phyloP scores from a whole-genome alignment of 495 filamentous ascomycete species.

The Podospora comata region DNA sequence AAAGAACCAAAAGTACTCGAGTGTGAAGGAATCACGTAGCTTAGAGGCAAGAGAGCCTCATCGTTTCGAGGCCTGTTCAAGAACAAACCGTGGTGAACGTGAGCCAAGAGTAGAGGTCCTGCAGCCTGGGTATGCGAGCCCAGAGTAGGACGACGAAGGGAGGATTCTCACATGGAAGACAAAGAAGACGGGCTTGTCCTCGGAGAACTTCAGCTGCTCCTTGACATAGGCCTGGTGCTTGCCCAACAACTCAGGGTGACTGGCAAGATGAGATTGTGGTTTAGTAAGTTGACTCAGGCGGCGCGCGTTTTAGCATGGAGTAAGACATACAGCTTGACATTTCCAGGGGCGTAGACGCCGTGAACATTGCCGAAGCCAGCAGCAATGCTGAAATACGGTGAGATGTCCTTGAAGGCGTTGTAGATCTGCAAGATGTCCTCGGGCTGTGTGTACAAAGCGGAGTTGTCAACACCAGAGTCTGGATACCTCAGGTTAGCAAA shows the following conservation, averaged over 20 bases:
- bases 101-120: no score
- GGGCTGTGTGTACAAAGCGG: constrained; percentile 94
- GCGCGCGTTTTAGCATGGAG: no score
- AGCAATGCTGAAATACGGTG: constrained; percentile 94
- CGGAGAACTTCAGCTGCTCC: constrained; percentile 59
- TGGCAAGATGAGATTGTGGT: no score
- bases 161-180: constrained; percentile 70
- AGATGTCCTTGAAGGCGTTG: constrained; percentile 73
- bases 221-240: constrained; percentile 93
- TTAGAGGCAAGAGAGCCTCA: no score
- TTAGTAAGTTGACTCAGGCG: no score
- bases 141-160: no score
- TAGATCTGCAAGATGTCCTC: constrained; percentile 88
- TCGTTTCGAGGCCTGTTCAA: no score
- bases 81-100: no score
- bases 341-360: constrained; percentile 98
- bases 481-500: background rate
- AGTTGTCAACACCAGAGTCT: constrained; percentile 70
- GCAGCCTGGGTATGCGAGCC: no score
- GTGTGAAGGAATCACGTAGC: no score
- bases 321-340: constrained; percentile 65
- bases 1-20: no score
- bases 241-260: constrained; percentile 81
- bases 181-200: constrained; percentile 91
- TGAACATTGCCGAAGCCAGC: constrained; percentile 96